Base-by-base conservation (phyloP, 169 alveolate species). In the Eimeria tenella region DNA sequence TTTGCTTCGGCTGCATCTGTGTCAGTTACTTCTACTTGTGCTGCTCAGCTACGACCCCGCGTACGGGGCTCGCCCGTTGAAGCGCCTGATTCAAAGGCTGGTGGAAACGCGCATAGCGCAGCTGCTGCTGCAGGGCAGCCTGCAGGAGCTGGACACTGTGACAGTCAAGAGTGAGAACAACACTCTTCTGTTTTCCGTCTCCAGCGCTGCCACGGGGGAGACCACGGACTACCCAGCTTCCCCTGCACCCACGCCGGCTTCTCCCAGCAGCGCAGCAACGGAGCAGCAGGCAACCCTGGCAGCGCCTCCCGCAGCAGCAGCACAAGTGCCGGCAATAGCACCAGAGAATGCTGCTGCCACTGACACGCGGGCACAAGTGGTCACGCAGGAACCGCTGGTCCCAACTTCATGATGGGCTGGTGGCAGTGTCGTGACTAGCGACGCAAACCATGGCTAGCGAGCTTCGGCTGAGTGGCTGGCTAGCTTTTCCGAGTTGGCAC, bases 1-100 rank as follows among this genome's bases (percentile, higher is more conserved):
- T 3, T 58, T 17, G 11, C 19, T 58, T 58, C 3, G 11, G 68
- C 68, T 17, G 68, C 42, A 58, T 58, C 68, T 58, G 21, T 58
- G 68, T 17, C 68, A 58, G 68, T 13, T 25, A 55, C 56, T 31
- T 19, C 88, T 10, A 5, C 31, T n/a, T 62, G 3, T 23, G 42
- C n/a, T 62, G 58, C 81, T 56, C 70, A 93, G 95, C 55, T 97
- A 97, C 96, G 98, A 97, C 87, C 98, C 98, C 8, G 95, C 98
- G 62, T 97, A 96, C 92, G 98, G 98, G 50, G 98, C 98, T 19
- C 96, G 98, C 15, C 98, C 98, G 6, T 65, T 97, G 52, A 97
- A 96, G 94, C 95, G 98, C 21, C 96, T 97, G 58, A 97, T 97
- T 31, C 98, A 97, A 83, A 93, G 98, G n/a, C 97, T 97, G 84